These are phyloP conservation scores for Canavalia gladiata DNA, from an alignment of 306 rosid genomes.

Conservation along the genomic window DNA sequence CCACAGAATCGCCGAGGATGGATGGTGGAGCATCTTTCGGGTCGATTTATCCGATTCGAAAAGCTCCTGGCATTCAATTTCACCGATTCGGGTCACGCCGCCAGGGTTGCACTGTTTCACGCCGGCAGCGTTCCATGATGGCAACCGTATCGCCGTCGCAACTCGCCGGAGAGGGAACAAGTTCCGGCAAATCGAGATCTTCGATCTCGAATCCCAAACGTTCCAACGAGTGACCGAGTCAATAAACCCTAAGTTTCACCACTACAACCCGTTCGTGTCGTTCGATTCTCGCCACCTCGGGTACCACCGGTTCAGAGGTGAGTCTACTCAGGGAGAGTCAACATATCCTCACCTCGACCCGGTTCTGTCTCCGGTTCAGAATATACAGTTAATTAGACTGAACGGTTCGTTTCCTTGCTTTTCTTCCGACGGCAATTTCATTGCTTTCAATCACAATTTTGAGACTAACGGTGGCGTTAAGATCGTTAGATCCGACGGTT, in stretches of 20 bases:
- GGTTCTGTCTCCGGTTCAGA: slow-evolving; percentile 58
- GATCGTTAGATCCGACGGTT: slow-evolving; percentile 69
- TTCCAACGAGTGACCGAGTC: slow-evolving; percentile 62
- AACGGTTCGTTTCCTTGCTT: slow-evolving; percentile 73
- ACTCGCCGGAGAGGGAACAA: slow-evolving; percentile 63
- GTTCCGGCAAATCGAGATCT: slow-evolving; percentile 80
- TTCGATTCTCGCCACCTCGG: slow-evolving; percentile 64
- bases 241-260: slow-evolving; percentile 70
- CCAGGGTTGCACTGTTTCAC: slow-evolving; percentile 84
- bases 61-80: background rate
- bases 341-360: slow-evolving; percentile 63
- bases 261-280: slow-evolving; percentile 86
- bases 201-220: slow-evolving; percentile 48
- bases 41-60: slow-evolving; percentile 51
- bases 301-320: slow-evolving; percentile 90
- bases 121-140: slow-evolving; percentile 75
- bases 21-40: slow-evolving; percentile 90
- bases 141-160: slow-evolving; percentile 67
- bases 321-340: slow-evolving; percentile 60
- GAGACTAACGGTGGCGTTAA: slow-evolving; percentile 48
- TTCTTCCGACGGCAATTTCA: slow-evolving; percentile 64
- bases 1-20: slow-evolving; percentile 72
- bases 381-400: slow-evolving; percentile 62
- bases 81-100: slow-evolving; percentile 71
- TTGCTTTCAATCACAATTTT: slow-evolving; percentile 63